These are phyloP conservation scores for Aureobasidium sp. DNA, from an alignment of 2,329 filamentous ascomycete genomes.

Conservation along the genomic window DNA sequence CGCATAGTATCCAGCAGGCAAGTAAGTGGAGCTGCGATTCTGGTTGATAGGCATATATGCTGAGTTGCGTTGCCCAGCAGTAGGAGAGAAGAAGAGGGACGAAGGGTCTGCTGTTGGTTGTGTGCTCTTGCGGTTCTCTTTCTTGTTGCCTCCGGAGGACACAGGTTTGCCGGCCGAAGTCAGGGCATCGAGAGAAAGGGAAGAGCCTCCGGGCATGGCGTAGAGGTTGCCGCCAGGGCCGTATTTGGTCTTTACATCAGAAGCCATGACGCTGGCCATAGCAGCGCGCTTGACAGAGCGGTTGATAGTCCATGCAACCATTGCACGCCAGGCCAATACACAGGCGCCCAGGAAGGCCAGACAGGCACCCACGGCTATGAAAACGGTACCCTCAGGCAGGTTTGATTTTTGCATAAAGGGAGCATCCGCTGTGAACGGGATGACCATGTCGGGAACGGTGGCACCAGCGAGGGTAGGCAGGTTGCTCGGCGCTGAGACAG, in stretches of 20 bases:
- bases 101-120: conserved; percentile 25
- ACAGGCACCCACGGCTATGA: conserved; percentile 86
- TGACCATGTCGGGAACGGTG: conserved; percentile 60
- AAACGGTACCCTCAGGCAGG: conserved; percentile 86
- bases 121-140: not conserved
- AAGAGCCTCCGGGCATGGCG: conserved; percentile 45
- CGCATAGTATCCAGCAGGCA: conserved; percentile 88
- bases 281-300: conserved; percentile 83
- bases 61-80: conserved; percentile 44
- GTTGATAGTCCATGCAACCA: conserved; percentile 86
- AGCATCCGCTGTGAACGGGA: conserved; percentile 76
- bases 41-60: conserved; percentile 10
- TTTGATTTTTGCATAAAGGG: conserved; percentile 87
- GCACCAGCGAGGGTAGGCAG: conserved; percentile 51
- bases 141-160: not conserved
- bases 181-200: conserved; percentile 26
- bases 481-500: conserved; percentile 26
- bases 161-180: conserved; percentile 5
- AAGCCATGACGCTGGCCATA: conserved; percentile 61
- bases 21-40: conserved; percentile 67
- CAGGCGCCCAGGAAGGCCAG: conserved; percentile 74
- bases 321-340: conserved; percentile 79
- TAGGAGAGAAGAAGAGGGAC: conserved; percentile 92
- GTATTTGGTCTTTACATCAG: conserved; percentile 51
- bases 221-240: conserved; percentile 57